These are phyloP conservation scores for Eucalyptus virginea DNA, from an alignment of 345 rosid species.

Conservation along the genomic window DNA sequence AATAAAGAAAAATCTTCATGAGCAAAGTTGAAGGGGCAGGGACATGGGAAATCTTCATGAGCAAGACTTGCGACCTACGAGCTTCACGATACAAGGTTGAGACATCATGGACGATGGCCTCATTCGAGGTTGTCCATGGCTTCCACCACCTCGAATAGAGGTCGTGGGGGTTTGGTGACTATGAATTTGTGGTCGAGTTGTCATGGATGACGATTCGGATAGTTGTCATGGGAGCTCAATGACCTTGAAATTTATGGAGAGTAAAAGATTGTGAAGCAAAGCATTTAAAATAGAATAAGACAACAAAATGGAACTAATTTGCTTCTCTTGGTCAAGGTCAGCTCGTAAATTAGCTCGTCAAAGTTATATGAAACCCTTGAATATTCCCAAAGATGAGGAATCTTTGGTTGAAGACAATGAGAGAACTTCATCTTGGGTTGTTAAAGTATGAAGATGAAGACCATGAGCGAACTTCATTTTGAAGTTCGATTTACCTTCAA, in stretches of 20 bases:
- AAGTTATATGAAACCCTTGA: not conserved
- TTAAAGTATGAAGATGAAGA: too few relatives aligned
- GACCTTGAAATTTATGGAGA: not conserved
- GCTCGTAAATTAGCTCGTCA: not conserved
- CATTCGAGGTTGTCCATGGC: not conserved
- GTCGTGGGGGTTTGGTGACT: rapidly evolving
- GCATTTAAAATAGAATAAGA: not conserved
- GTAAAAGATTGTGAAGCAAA: not conserved
- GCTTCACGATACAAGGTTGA: not conserved
- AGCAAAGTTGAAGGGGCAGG: not conserved
- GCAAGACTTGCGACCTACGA: not conserved
- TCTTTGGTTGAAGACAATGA: too few relatives aligned
- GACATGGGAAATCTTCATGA: not conserved
- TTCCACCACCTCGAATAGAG: rapidly evolving
- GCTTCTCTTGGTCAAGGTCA: not conserved
- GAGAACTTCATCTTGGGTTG: too few relatives aligned
- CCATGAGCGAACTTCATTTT: too few relatives aligned
- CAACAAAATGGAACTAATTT: rapidly evolving
- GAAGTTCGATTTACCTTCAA: too few relatives aligned
- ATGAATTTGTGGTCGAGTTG: too few relatives aligned
- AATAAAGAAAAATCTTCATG: not conserved
- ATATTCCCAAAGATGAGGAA: too few relatives aligned
- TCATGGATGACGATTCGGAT: too few relatives aligned
- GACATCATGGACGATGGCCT: rapidly evolving
- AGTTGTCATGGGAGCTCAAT: not conserved